Evolutionary conservation across 2,329 filamentous ascomycete genomes (phyloP), one percentile per base, ranked within the genome.

Genomic region (Sporothrix dimorphospora): DNA sequence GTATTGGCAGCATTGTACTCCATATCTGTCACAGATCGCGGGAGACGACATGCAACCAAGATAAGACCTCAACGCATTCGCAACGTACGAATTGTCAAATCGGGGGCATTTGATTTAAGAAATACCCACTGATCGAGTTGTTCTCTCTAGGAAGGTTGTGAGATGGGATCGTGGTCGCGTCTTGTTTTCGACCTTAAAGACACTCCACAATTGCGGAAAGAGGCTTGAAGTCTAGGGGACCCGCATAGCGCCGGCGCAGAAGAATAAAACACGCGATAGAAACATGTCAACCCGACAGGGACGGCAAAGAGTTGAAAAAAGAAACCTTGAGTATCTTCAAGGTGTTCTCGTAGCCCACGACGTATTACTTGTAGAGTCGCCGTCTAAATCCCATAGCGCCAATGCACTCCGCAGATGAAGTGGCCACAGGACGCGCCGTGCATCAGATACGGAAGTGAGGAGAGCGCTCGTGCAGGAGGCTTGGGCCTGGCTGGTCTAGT

Each of bases 241-340:
- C 30, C 55, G 27, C 55, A n/a, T 63, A 42, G 57, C 34, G 57
- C 34, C 38, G 34, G 57, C 34, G 19, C 21, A 7, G 30, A 30
- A 63, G n/a, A 42, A 21, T 14, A 14, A 40, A 63, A 63, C 57
- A 63, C 57, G 57, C 57, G 57, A 63, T 63, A 24, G n/a, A 63
- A 42, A 65, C 59, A 63, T 63, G 63, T 34, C 61, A 49, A 47
- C 14, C 21, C 24, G 30, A 66, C 8, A n/a, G 16, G 63, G 63
- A 66, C 63, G 42, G 12, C 16, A 49, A 14, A 9, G 7, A 19
- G 21, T n/a, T 11, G 42, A 66, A n/a, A 24, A 66, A 63, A 59
- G 6, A 9, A 42, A 12, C n/a, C 59, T 38, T 42, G 47, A n/a
- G 16, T 21, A 16, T 19, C 9, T 49, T 19, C 19, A 7, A 6